Conservation (phyloP, 176 grass and related monocot genomes). For the Bolboschoenus planiculmis region DNA sequence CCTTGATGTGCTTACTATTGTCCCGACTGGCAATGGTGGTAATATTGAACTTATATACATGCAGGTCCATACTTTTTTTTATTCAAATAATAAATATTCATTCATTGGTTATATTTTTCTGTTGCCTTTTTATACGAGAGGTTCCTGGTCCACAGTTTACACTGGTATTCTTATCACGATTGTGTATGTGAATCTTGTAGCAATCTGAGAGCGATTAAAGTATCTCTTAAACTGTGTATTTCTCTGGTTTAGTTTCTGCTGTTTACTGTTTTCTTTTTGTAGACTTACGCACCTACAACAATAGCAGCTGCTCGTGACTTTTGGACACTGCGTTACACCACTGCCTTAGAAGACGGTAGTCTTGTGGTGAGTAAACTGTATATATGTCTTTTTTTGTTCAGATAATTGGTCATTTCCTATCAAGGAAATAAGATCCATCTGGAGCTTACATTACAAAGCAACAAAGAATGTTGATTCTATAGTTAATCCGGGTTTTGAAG, state of each 20-base stretch:
- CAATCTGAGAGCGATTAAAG: neutral
- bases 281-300: conserved; percentile 86
- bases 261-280: neutral
- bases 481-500: neutral
- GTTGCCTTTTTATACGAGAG: neutral
- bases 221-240: neutral
- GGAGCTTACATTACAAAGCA: neutral
- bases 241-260: neutral
- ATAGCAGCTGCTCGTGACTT: conserved; percentile 81
- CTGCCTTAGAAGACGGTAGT: conserved; percentile 77
- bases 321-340: conserved; percentile 87
- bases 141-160: neutral
- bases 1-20: conserved; percentile 63
- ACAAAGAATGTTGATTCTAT: neutral
- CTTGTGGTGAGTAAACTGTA: conserved; percentile 60
- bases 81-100: neutral
- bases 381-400: neutral
- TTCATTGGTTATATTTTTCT: neutral
- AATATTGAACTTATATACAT: conserved; percentile 91
- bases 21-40: conserved; percentile 63
- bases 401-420: neutral
- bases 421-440: neutral
- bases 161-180: no score
- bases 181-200: neutral
- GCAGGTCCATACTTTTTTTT: conserved; percentile 48